Evolutionary conservation across 208 protist species (phyloP).

Genomic region (Trichomonas vaginalis): DNA sequence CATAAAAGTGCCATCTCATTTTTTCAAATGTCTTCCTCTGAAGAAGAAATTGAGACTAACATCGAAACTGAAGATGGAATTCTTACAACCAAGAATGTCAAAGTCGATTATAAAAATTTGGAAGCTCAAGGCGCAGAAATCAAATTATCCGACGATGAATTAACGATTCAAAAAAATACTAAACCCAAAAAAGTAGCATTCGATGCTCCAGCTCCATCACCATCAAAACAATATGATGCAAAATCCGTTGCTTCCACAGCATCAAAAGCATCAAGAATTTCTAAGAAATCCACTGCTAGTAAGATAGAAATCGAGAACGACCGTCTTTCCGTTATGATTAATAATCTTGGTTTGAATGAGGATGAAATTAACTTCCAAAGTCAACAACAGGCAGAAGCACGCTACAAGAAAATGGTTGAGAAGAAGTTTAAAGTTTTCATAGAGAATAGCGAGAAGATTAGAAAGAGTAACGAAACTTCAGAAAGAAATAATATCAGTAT

Average conservation of each 20-base stretch:
- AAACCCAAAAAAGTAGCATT: background rate
- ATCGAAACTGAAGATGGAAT: background rate
- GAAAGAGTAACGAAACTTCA: background rate
- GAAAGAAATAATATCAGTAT: background rate
- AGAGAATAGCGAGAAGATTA: background rate
- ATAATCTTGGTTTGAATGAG: background rate
- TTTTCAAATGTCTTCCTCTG: background rate
- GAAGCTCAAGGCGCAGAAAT: background rate
- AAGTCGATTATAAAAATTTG: background rate
- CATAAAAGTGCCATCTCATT: too few relatives aligned
- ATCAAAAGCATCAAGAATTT: background rate
- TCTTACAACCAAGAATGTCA: background rate
- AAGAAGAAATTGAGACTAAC: background rate
- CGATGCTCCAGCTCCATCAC: background rate
- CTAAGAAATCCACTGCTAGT: background rate
- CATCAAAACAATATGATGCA: background rate
- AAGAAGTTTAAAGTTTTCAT: background rate
- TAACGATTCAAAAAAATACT: background rate
- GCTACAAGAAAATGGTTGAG: background rate
- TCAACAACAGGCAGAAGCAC: background rate
- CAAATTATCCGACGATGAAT: background rate
- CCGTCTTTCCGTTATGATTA: background rate
- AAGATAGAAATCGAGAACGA: background rate
- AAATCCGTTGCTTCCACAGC: background rate
- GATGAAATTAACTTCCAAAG: background rate